Evolutionary conservation across 2,329 filamentous ascomycete genomes (phyloP), one percentile per base, ranked within the genome.

Genomic region (Fusarium coffeatum): DNA sequence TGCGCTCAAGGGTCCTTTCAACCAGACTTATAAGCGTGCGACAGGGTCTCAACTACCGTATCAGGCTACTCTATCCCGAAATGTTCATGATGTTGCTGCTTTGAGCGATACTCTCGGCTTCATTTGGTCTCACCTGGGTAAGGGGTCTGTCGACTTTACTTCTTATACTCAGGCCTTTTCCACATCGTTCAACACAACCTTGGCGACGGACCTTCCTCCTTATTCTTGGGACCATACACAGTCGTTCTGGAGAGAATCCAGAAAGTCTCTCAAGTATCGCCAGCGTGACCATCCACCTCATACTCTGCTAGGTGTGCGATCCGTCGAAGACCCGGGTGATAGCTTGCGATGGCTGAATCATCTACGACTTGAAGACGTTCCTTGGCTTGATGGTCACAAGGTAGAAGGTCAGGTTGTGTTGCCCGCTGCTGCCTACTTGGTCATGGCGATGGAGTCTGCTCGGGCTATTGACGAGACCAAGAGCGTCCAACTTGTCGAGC

Each of bases 1-100:
- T 2, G 83, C 83, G 0, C 78, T 86, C 7, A 80, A 82, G 49
- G 83, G 84, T 0, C 84, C 84, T 0, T 76, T 82, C 45, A 81
- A 81, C 57, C 81, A 85, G 73, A 84, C 83, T 9, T 40, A 71
- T 22, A 53, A 58, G 16, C 45, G 64, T 8, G 46, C 47, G 4
- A 41, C 41, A 2, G 40, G 45, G 5, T 25, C 46, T 27, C 46
- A 55, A 13, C 20, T 69, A 0, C 63, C 68, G 5, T 69, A 67
- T 23, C 42, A 32, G 4, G 63, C 55, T 18, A 42, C 57, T 3
- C 42, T 76, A 6, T 20, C 27, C 11, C 75, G 76, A 1, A 66
- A 67, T 0, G 40, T 55, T 2, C 56, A 76, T 40, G 74, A 64
- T 42, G 50, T 71, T 1, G 63, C 72, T 8, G 48, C 63, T 6